phyloP scores from a whole-genome alignment of 129 eudicot genomes.

The Flaveria linearis region DNA sequence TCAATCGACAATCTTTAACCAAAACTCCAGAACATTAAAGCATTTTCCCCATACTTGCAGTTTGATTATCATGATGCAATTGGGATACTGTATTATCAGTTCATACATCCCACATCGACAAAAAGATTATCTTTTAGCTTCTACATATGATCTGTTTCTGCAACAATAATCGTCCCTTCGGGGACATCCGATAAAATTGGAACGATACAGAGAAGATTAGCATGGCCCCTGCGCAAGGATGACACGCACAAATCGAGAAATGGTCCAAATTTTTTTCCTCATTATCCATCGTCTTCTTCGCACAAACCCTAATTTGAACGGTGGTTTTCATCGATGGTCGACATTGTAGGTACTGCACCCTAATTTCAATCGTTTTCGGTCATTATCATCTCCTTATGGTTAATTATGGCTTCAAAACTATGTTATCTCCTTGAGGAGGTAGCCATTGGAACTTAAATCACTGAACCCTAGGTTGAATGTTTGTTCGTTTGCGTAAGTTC shows the following conservation, averaged over 20 bases:
- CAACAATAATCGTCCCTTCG: background rate
- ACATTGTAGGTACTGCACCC: no score
- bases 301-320: background rate
- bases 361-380: no score
- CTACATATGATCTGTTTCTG: background rate
- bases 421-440: no score
- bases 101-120: background rate
- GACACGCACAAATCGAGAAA: conserved; percentile 33
- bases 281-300: background rate
- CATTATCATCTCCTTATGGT: no score
- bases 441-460: no score
- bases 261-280: conserved; percentile 9
- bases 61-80: background rate
- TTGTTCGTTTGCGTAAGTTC: no score
- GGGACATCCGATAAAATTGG: conserved; percentile 39
- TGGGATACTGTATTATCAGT: background rate
- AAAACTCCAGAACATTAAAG: background rate
- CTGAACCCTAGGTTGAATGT: no score
- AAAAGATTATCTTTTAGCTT: background rate
- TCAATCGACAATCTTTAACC: no score
- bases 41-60: background rate
- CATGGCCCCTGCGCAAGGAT: conserved; percentile 39
- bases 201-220: conserved; percentile 40
- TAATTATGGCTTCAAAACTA: no score
- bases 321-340: no score